Conservation (phyloP, 257 asterid genomes). For the Primulina eburnea region DNA sequence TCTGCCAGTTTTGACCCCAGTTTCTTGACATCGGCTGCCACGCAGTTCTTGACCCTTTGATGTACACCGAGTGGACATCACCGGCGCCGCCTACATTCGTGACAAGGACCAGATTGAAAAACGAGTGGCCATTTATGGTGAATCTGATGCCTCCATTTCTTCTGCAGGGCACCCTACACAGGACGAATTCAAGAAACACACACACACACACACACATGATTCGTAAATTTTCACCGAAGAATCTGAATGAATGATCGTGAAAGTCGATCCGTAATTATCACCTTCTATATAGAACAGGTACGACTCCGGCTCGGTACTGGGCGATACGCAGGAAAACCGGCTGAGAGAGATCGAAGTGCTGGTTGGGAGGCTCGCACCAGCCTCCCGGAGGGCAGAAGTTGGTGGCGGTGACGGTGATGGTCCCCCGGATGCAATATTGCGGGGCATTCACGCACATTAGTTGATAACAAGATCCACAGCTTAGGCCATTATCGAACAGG, state of each 20-base stretch:
- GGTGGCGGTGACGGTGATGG: conserved; percentile 79
- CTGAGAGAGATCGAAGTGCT: conserved; percentile 80
- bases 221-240: too few species aligned
- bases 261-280: neutral
- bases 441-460: conserved; percentile 60
- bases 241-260: too few species aligned
- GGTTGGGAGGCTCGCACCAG: conserved; percentile 91
- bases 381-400: conserved; percentile 97
- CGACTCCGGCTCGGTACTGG: conserved; percentile 75
- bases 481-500: conserved; percentile 71
- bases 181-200: too few species aligned
- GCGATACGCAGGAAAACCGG: conserved; percentile 78
- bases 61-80: conserved; percentile 66
- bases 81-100: conserved; percentile 95
- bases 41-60: conserved; percentile 75
- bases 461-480: conserved; percentile 79
- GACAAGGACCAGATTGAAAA: conserved; percentile 75
- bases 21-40: conserved; percentile 95
- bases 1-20: conserved; percentile 98
- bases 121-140: conserved; percentile 82
- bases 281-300: conserved; percentile 81
- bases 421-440: conserved; percentile 56
- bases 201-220: too few species aligned
- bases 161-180: conserved; percentile 72
- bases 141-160: conserved; percentile 88